phyloP scores from a whole-genome alignment of 2,329 filamentous ascomycete species.

The Beauveria scarabaeidicola region DNA sequence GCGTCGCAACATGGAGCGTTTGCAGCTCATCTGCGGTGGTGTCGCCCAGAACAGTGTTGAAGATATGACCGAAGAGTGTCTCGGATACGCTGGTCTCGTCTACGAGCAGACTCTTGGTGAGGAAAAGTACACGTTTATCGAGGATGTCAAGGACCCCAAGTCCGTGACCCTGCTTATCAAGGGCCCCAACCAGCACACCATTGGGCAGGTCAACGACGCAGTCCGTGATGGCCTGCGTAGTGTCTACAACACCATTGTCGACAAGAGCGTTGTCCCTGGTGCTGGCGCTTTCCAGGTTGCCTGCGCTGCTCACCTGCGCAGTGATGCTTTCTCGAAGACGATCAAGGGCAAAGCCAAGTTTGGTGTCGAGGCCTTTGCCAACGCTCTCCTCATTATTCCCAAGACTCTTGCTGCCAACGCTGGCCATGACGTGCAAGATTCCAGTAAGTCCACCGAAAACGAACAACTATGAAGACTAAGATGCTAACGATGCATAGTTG shows the following conservation, averaged over 20 bases:
- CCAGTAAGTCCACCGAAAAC: constrained; percentile 50
- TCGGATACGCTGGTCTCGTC: constrained; percentile 92
- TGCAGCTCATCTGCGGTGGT: constrained; percentile 91
- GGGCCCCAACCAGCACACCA: constrained; percentile 93
- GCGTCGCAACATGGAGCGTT: constrained; percentile 96
- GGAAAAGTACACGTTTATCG: constrained; percentile 98
- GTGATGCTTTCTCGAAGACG: constrained; percentile 76
- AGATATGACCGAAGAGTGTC: constrained; percentile 74
- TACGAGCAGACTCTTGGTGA: constrained; percentile 97
- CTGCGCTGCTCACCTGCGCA: constrained; percentile 77
- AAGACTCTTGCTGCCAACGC: constrained; percentile 96
- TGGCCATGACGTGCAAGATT: constrained; percentile 93
- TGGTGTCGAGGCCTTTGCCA: constrained; percentile 89
- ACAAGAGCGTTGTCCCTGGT: constrained; percentile 88
- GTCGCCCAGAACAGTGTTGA: constrained; percentile 93
- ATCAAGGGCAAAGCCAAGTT: constrained; percentile 98
- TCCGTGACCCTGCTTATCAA: constrained; percentile 97
- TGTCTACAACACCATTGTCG: constrained; percentile 99
- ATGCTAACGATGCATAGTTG: constrained; percentile 47
- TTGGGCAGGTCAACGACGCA: constrained; percentile 91
- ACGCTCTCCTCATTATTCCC: constrained; percentile 89
- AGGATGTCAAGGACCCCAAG: constrained; percentile 98
- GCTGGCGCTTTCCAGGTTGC: constrained; percentile 95
- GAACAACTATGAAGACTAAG: background rate
- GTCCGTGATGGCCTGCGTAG: constrained; percentile 90